Conservation (phyloP, 2,329 filamentous ascomycete species). For the Thermothelomyces thermophilus region DNA sequence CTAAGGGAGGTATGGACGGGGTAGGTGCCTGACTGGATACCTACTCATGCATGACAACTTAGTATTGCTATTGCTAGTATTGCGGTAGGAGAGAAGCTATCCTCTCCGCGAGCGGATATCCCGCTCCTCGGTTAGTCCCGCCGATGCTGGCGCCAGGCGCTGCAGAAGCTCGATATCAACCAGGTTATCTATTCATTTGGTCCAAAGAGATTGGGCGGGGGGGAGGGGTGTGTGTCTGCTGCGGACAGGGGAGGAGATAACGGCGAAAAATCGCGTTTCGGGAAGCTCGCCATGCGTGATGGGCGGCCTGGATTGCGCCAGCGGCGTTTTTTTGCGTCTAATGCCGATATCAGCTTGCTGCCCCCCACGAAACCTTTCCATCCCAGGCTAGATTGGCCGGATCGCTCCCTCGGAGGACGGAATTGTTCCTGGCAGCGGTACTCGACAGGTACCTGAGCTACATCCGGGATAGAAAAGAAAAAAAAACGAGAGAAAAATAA, state of each 20-base stretch:
- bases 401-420: constrained; percentile 1
- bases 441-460: constrained; percentile 3
- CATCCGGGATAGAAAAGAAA: neutral
- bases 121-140: neutral
- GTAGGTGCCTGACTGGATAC: no score
- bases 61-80: no score
- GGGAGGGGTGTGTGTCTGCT: no score
- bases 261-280: neutral
- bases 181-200: neutral
- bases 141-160: no score
- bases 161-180: neutral
- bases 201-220: neutral
- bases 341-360: neutral
- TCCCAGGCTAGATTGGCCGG: constrained; percentile 11
- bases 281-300: constrained; percentile 5
- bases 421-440: constrained; percentile 1
- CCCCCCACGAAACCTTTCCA: constrained; percentile 10
- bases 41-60: no score
- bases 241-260: neutral
- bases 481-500: neutral
- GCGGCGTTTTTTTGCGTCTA: neutral
- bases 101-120: neutral
- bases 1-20: no score
- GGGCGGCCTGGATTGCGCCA: neutral
- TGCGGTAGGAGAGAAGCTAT: no score